phyloP scores from a whole-genome alignment of 208 protist species.

The Acanthamoeba castellanii region DNA sequence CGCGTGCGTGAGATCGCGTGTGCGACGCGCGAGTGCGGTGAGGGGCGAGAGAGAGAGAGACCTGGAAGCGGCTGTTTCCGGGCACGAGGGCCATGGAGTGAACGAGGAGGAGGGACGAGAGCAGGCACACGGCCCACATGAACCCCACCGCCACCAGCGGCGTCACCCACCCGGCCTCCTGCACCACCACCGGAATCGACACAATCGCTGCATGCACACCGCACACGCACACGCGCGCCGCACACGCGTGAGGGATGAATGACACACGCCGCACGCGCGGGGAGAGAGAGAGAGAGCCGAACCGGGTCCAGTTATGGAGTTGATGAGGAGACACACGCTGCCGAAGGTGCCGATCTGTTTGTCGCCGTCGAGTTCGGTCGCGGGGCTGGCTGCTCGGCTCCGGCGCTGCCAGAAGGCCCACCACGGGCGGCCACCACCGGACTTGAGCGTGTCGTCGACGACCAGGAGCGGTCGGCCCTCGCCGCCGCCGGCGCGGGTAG shows the following conservation, averaged over 20 bases:
- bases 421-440: neutral
- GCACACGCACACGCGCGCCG: neutral
- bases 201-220: constrained; percentile 6
- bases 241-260: neutral
- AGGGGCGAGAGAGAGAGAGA: neutral
- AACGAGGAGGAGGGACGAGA: constrained; percentile 48
- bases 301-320: constrained; percentile 53
- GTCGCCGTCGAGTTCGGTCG: neutral
- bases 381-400: neutral
- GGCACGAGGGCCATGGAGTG: constrained; percentile 50
- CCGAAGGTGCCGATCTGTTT: constrained; percentile 42
- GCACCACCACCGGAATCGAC: constrained; percentile 45
- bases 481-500: too few relatives aligned
- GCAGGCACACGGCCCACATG: constrained; percentile 53
- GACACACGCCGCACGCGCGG: neutral
- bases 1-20: constrained; percentile 1
- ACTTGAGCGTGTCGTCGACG: neutral
- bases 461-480: neutral
- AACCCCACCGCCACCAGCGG: constrained; percentile 27
- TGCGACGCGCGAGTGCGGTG: too few relatives aligned
- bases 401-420: neutral
- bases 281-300: neutral
- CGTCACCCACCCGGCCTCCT: constrained; percentile 60
- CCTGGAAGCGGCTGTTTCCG: constrained; percentile 53
- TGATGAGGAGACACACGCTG: constrained; percentile 39